phyloP scores from a whole-genome alignment of 257 asterid genomes.

The Przewalskia tangutica region DNA sequence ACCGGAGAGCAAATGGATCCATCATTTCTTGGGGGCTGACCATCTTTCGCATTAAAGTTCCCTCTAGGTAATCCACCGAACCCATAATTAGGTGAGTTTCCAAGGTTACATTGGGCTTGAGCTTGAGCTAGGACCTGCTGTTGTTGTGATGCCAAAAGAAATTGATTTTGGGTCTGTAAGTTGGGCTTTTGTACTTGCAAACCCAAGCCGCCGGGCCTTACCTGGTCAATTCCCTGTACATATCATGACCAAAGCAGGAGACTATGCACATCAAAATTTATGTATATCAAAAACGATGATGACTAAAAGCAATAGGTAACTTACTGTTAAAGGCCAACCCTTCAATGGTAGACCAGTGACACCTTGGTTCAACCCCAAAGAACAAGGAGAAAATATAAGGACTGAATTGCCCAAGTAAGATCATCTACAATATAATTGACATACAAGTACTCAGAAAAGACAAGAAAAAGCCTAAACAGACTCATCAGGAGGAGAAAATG shows the following conservation, averaged over 20 bases:
- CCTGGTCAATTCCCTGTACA: not conserved
- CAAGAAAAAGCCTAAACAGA: not conserved
- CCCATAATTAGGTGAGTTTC: slow-evolving; percentile 63
- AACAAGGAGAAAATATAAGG: not conserved
- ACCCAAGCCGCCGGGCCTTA: slow-evolving; percentile 4
- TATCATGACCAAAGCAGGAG: slow-evolving; percentile 3
- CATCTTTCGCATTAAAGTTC: slow-evolving; percentile 69
- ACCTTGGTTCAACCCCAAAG: slow-evolving; percentile 81
- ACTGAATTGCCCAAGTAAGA: not conserved
- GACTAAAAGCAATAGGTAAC: slow-evolving; percentile 18
- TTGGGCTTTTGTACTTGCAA: slow-evolving; percentile 90
- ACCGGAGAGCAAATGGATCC: slow-evolving; percentile 92
- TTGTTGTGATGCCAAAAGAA: slow-evolving; percentile 9
- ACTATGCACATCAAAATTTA: not conserved
- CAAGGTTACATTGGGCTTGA: slow-evolving; percentile 78
- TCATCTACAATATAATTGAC: not conserved
- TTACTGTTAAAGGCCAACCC: slow-evolving; percentile 99
- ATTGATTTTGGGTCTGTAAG: slow-evolving; percentile 52
- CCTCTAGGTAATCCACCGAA: slow-evolving; percentile 86
- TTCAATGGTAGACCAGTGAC: slow-evolving; percentile 85
- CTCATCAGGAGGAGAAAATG: not conserved
- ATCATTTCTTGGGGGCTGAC: slow-evolving; percentile 87
- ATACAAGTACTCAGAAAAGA: not conserved
- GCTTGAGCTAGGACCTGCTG: slow-evolving; percentile 70
- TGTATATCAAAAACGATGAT: not conserved